A percentile compares a stretch with the other conserved stretches of the same genome.
These are phyloP conservation scores for Aspergillus ellipticus DNA, from an alignment of 495 filamentous ascomycete genomes.

Conservation along the genomic window DNA sequence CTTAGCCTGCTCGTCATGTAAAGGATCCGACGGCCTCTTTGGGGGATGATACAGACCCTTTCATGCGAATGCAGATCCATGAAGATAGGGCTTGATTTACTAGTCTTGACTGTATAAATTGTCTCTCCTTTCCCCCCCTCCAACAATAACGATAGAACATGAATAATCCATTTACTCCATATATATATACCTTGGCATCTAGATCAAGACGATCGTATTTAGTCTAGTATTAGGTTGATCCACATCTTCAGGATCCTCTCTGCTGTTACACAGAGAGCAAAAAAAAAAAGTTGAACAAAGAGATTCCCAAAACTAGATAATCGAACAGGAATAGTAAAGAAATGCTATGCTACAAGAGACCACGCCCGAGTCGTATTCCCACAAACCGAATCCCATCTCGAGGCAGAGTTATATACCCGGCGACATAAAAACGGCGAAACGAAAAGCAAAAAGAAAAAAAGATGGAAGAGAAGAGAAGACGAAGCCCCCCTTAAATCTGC, in stretches of 20 bases:
- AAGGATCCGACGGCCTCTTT: not conserved
- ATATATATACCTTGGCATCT: not conserved
- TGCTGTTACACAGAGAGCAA: not conserved
- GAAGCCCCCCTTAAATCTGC: constrained; percentile 19
- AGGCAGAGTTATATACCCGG: not conserved
- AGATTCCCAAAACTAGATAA: constrained; percentile 26
- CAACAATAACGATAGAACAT: not conserved
- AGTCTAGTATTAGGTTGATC: not conserved
- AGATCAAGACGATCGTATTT: not conserved
- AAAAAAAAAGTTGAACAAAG: constrained; percentile 11
- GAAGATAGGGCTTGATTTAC: not conserved
- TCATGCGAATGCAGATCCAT: not conserved
- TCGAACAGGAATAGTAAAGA: constrained; percentile 23
- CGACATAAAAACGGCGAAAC: not conserved
- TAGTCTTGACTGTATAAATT: constrained; percentile 5
- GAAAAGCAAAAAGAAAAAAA: constrained; percentile 1
- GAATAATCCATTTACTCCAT: not conserved
- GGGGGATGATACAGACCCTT: not conserved
- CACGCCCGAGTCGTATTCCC: constrained; percentile 11
- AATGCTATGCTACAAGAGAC: constrained; percentile 42
- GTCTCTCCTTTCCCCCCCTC: not conserved
- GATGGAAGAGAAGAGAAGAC: constrained; percentile 9
- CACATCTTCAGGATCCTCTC: not conserved
- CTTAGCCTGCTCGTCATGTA: not conserved
- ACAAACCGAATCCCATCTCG: constrained; percentile 6